These are phyloP conservation scores for Alisma plantagoaquatica DNA, from an alignment of 106 monocot genomes.

Conservation along the genomic window DNA sequence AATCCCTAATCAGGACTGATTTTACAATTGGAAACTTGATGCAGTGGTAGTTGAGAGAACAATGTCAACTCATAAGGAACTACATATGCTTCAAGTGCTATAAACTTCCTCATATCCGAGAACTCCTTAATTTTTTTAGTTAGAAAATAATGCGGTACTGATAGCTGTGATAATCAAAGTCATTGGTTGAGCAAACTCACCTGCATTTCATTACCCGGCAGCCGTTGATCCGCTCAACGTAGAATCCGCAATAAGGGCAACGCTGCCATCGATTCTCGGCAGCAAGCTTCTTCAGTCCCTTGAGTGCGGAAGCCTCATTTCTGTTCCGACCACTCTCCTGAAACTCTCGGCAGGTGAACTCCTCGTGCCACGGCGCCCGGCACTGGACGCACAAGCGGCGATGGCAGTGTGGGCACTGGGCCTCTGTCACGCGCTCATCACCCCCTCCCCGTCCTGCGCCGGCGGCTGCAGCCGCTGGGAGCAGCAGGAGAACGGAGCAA, in stretches of 20 bases:
- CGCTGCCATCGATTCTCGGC: conserved; percentile 20
- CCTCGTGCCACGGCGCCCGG: conserved; percentile 24
- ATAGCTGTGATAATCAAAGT: too few relatives aligned
- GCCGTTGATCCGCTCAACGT: conserved; percentile 29
- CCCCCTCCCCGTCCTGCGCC: too few relatives aligned
- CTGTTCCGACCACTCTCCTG: conserved; percentile 10
- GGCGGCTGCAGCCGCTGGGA: too few relatives aligned
- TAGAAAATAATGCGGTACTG: too few relatives aligned
- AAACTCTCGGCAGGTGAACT: conserved; percentile 19
- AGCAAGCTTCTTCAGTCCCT: conserved; percentile 22
- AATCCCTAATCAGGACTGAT: too few relatives aligned
- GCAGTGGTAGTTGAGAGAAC: too few relatives aligned
- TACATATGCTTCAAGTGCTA: too few relatives aligned
- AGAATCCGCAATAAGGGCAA: conserved; percentile 28
- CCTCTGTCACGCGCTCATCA: conserved; percentile 5
- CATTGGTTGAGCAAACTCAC: too few relatives aligned
- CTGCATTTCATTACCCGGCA: conserved; percentile 41
- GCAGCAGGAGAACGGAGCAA: conserved; percentile 33
- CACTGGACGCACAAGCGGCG: conserved; percentile 36
- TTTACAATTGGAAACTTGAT: too few relatives aligned
- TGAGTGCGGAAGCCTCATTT: conserved; percentile 13
- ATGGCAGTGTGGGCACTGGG: conserved; percentile 32
- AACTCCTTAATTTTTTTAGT: too few relatives aligned
- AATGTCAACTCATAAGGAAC: too few relatives aligned
- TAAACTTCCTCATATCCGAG: too few relatives aligned